Base-by-base conservation (phyloP, 441 rosid species). In the Pelargonium australe region DNA sequence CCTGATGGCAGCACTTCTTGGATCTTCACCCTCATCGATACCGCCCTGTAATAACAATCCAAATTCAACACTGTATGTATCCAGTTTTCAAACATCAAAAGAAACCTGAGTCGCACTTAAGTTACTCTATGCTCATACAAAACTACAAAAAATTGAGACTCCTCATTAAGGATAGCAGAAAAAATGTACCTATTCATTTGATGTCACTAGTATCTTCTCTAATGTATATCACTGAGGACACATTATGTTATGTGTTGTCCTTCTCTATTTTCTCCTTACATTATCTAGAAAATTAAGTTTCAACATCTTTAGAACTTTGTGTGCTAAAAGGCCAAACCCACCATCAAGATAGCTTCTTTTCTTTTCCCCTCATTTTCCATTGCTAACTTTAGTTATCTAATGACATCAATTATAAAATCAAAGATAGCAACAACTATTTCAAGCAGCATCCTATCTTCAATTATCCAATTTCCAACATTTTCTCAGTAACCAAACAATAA, bases 11-110 rank as follows among this genome's bases (percentile, higher is more conserved):
- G 91, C 91, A 58, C 73, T 75, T 78, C 80, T 86, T 34, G 84
- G 68, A 77, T 88, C 94, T 76, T 86, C 91, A 5, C 85, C 86
- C 37, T 83, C 85, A 75, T 83, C 87, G 67, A 88, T 86, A 64
- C 94, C 94, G 3, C 91, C 94, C 94, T 88, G 64, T 68, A 44
- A 44, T n/a, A 41, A 60, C 4, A 45, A 58, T 37, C 0, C 12
- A 4, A 4, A 20, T 17, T 7, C 60, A 41, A 11, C 41, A 12
- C 0, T 40, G 28, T 9, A 25, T 47, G 58, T 13, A 49, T 49
- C 14, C 4, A 16, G 17, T 49, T 49, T 49, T 49, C 57, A 49
- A 3, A 49, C 57, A 49, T 49, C n/a, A 49, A 3, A 49, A 49
- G 57, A 11, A 49, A 11, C 57, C 40, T n/a, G 14, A 49, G n/a